Conservation (phyloP, 2,329 filamentous ascomycete species). For the Alternaria postmessia region DNA sequence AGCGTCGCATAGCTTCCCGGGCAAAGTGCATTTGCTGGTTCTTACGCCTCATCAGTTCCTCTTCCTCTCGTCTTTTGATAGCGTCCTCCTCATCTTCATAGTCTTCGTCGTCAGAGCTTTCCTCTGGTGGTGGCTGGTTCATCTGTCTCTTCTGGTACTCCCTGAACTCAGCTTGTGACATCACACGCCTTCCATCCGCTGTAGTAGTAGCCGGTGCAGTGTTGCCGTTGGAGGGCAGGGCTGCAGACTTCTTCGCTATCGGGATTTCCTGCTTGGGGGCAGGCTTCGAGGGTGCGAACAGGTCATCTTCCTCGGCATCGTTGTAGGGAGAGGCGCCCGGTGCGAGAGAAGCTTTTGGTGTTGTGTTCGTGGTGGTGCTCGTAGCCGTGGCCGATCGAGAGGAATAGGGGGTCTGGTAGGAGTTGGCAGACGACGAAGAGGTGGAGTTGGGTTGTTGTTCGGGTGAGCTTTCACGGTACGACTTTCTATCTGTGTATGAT, state of each 20-base stretch:
- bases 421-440: slow-evolving; percentile 42
- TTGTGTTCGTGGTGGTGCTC: slow-evolving; percentile 39
- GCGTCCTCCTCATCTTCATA: slow-evolving; percentile 51
- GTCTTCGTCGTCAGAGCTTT: slow-evolving; percentile 45
- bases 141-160: slow-evolving; percentile 40
- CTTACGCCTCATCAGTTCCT: slow-evolving; percentile 43
- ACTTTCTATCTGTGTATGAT: slow-evolving; percentile 36
- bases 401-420: slow-evolving; percentile 44
- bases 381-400: slow-evolving; percentile 39
- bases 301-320: slow-evolving; percentile 41
- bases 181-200: slow-evolving; percentile 33
- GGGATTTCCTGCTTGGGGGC: slow-evolving; percentile 15
- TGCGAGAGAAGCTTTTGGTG: slow-evolving; percentile 38
- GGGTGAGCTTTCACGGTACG: slow-evolving; percentile 31
- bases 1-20: slow-evolving; percentile 46
- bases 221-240: slow-evolving; percentile 18
- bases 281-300: slow-evolving; percentile 36
- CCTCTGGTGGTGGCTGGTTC: slow-evolving; percentile 33
- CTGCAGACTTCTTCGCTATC: slow-evolving; percentile 14
- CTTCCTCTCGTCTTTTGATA: slow-evolving; percentile 43
- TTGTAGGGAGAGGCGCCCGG: slow-evolving; percentile 26
- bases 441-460: slow-evolving; percentile 36
- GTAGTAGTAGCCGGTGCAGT: slow-evolving; percentile 20
- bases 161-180: slow-evolving; percentile 46
- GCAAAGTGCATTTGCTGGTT: slow-evolving; percentile 47